A percentile compares a stretch with the other conserved stretches of the same genome.
Evolutionary conservation across 768 basidiomycete species (phyloP).

Genomic region (Boletus sensibilis): DNA sequence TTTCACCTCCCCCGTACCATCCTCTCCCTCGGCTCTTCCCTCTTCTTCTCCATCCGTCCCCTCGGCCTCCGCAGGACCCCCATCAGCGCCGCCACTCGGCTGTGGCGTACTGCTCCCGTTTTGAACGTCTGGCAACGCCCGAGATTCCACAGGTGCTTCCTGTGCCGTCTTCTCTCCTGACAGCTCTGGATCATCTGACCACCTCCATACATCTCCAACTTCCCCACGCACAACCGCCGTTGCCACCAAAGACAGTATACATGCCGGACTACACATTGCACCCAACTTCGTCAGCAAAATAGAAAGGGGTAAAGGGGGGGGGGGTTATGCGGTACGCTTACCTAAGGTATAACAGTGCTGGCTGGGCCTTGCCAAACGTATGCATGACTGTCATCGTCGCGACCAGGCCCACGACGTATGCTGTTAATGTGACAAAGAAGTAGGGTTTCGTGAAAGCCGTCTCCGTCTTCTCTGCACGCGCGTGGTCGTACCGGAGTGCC

Average conservation of each 20-base stretch:
- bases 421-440: conserved; percentile 65
- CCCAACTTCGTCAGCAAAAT: neutral
- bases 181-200: conserved; percentile 56
- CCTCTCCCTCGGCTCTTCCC: neutral
- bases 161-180: conserved; percentile 16
- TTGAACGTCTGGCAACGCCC: conserved; percentile 13
- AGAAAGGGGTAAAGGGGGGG: too few species aligned
- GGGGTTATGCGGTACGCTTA: conserved; percentile 34
- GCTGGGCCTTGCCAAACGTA: conserved; percentile 70
- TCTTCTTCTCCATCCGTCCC: conserved; percentile 13
- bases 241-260: conserved; percentile 65
- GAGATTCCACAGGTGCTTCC: conserved; percentile 10
- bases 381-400: conserved; percentile 89
- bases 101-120: conserved; percentile 22
- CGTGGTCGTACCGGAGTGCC: conserved; percentile 81
- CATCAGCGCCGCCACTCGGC: conserved; percentile 16
- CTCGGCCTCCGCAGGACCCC: conserved; percentile 5
- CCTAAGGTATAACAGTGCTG: conserved; percentile 91
- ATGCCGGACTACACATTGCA: conserved; percentile 56
- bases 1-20: neutral
- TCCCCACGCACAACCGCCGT: conserved; percentile 67
- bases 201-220: conserved; percentile 64
- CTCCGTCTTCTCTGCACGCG: conserved; percentile 39
- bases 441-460: conserved; percentile 63
- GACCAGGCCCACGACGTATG: conserved; percentile 71